Base-by-base conservation (phyloP, 1,284 basidiomycete species). In the Heterobasidion occidentale region DNA sequence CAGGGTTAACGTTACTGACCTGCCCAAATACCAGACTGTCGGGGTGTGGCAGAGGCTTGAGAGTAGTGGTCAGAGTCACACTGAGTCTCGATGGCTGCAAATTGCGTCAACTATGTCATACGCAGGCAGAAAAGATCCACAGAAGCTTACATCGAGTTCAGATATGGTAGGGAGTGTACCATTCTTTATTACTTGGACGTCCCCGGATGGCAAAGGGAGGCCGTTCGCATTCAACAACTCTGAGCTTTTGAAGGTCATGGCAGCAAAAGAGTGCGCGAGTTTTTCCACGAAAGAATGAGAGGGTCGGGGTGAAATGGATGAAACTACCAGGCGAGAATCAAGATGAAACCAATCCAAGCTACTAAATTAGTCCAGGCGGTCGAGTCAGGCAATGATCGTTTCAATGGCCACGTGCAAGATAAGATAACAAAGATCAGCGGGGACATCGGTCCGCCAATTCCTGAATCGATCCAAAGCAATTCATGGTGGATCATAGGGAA, bases 21-120 rank as follows among this genome's bases (percentile, higher is more conserved):
- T 73, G 71, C 35, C 77, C 79, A 59, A 76, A 79, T 17, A 67
- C 68, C 50, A 81, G 67, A 15, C 69, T 65, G 49, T 76, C 71
- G 0, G 74, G 69, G 6, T 67, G 64, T 2, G 75, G 73, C 4
- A 77, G 56, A 3, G 70, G 63, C 59, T 77, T 78, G 38, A 70
- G 64, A 35, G 69, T 65, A 1, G 67, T 60, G 0, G 74, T 65
- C 33, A 68, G 62, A 3, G 65, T 74, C 3, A 79, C 64, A 1
- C 68, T 71, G 34, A 81, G 64, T 60, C 71, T 75, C 9, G 78
- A 78, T 4, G 75, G 70, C 78, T 81, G 12, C 11, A 36, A n/a
- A n/a, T 9, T 17, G 11, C 19, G 50, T 9, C 14, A 17, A 51
- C 9, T 7, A 56, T 34, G 33, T 36, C 9, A 53, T 33, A 33